Evolutionary conservation across 345 rosid genomes (phyloP), one percentile per base, ranked within the genome.

Genomic region (Salix dunnii): DNA sequence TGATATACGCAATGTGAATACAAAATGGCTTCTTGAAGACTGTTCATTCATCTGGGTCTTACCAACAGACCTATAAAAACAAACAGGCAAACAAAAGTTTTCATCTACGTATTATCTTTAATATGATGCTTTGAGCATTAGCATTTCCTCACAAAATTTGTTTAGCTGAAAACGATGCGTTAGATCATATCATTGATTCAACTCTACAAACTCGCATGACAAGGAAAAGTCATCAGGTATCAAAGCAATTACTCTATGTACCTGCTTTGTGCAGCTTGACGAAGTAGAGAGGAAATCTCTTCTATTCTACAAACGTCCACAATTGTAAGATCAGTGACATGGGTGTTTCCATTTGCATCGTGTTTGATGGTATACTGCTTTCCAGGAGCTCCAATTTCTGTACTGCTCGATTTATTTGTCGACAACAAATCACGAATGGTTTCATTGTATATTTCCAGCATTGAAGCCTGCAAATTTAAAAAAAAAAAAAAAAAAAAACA

Each of bases 391-490:
- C 79, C 85, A 76, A 76, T 89, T 27, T 91, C 98, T 61, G 74
- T 36, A 42, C 87, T 55, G 67, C 79, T 81, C 10, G 85, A 73
- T 77, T 87, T 81, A 75, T 78, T 90, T 38, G 88, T 66, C 28
- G 88, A 81, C 78, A 95, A 82, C 84, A 96, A 82, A 78, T 96
- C 99, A 7, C 95, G 93, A 43, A 96, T 85, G 68, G 93, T 85
- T 76, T 96, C 99, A 18, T 96, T 96, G 88, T 96, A 96, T 14
- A 96, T 96, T 80, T 96, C 99, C 83, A 96, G 78, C 97, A 96
- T 91, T 35, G 99, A 96, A n/a, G 87, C 99, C 97, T 90, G 74
- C 33, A 71, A 68, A 11, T 69, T 70, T 80, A n/a, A 2, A 5
- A n/a, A n/a, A 4, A 13, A n/a, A n/a, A n/a, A 4, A 13, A n/a